Evolutionary conservation across 306 rosid genomes (phyloP).

Genomic region (Betula pendula): DNA sequence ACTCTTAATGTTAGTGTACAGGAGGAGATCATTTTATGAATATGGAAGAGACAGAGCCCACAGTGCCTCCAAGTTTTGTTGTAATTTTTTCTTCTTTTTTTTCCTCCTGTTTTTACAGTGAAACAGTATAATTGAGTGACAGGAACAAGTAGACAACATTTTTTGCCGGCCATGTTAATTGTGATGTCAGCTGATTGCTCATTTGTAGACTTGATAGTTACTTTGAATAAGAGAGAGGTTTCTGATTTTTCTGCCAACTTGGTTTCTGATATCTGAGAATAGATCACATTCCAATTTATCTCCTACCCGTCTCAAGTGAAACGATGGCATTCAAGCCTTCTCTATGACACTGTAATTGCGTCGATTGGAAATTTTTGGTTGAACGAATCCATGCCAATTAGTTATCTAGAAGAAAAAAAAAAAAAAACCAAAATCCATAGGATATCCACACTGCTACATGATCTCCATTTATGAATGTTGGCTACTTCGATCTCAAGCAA

Average conservation of each 20-base stretch:
- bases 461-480: neutral
- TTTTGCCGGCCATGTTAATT: neutral
- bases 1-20: slow-evolving; percentile 86
- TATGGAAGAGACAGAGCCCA: slow-evolving; percentile 1
- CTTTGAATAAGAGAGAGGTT: neutral
- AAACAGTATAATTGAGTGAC: neutral
- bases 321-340: neutral
- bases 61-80: slow-evolving; percentile 19
- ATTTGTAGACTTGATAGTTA: slow-evolving; percentile 24
- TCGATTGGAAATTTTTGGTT: neutral
- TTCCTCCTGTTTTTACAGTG: neutral
- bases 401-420: neutral
- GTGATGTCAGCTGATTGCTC: neutral
- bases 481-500: neutral
- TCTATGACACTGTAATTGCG: neutral
- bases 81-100: neutral
- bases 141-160: neutral
- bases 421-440: no score
- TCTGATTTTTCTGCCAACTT: neutral
- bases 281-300: neutral
- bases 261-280: neutral
- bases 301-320: neutral
- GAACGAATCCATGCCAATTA: neutral
- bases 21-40: slow-evolving; percentile 78
- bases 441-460: no score